Percentiles rank a stretch among this genome's conserved stretches.
These are phyloP conservation scores for Aquilaria malaccensis DNA, from an alignment of 345 rosid species.

Conservation along the genomic window DNA sequence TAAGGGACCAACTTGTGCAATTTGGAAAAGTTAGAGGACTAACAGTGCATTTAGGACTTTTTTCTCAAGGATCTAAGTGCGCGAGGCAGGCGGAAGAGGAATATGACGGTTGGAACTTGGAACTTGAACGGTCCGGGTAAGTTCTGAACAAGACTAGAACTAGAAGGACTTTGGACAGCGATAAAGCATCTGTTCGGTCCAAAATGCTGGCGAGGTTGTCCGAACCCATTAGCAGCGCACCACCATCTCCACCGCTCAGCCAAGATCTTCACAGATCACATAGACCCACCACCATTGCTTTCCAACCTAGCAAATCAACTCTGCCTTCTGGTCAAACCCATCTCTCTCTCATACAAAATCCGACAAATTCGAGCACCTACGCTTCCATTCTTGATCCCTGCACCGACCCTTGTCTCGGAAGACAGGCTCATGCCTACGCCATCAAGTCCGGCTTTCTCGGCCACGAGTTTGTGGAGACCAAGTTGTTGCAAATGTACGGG, in stretches of 20 bases:
- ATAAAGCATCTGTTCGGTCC: too few species aligned
- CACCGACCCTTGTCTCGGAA: slow-evolving; percentile 28
- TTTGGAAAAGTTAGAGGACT: too few species aligned
- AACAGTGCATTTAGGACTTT: too few species aligned
- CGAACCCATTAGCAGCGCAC: slow-evolving; percentile 4
- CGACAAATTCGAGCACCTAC: slow-evolving; percentile 26
- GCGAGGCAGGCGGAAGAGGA: too few species aligned
- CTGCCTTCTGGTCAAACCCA: not conserved
- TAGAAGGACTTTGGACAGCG: too few species aligned
- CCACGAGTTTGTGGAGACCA: slow-evolving; percentile 52
- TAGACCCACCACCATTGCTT: slow-evolving; percentile 7
- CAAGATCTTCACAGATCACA: slow-evolving; percentile 2
- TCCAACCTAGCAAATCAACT: not conserved
- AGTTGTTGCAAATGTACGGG: slow-evolving; percentile 51
- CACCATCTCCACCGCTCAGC: slow-evolving; percentile 2
- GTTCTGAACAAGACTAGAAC: too few species aligned
- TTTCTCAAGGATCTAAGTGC: too few species aligned
- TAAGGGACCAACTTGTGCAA: too few species aligned
- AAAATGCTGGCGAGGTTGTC: slow-evolving; percentile 11
- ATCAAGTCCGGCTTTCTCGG: slow-evolving; percentile 37
- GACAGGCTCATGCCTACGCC: slow-evolving; percentile 41
- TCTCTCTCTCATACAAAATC: slow-evolving; percentile 18
- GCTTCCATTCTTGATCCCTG: slow-evolving; percentile 51
- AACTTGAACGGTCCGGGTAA: too few species aligned
- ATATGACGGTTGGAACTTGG: too few species aligned